Base-by-base conservation (phyloP, 257 asterid genomes). In the Jacaranda copaia region DNA sequence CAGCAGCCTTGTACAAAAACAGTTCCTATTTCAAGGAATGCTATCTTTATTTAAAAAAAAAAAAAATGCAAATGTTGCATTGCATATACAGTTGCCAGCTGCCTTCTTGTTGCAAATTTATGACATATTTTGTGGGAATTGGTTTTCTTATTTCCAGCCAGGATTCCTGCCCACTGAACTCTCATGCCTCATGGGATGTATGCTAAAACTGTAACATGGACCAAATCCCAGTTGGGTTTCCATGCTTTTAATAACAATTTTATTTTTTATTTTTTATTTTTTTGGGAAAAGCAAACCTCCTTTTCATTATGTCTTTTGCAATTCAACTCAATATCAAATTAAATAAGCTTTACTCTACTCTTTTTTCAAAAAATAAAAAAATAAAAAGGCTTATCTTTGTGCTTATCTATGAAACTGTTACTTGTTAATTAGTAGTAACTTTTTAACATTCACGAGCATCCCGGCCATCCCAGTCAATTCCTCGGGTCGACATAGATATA, bases 141-240 rank as follows among this genome's bases (percentile, higher is more conserved):
- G 76, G 81, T 83, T 67, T 70, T 84, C 85, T 62, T 73, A 81
- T 81, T 87, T 88, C 85, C 78, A 81, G 90, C 81, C 94, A 83
- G 86, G 64, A 85, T 77, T 82, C 62, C 85, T 86, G 92, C 85
- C 77, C 89, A 84, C 81, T 81, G 45, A 87, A 81, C 49, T 68
- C 84, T 79, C 84, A 84, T 85, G 90, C 64, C 84, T 79, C 84
- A 84, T 85, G 90, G 85, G 77, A 82, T 76, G 81, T 75, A 76
- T 63, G 49, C 83, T 68, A 67, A 65, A 82, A 85, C 71, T 57
- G 74, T 51, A 72, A 20, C 84, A 87, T 25, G 71, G 48, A 53
- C 59, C 81, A 82, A 69, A 77, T 70, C 73, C 73, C 70, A 77
- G 71, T 70, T 77, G 55, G 77, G 67, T 82, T 83, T 81, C 18